These are phyloP conservation scores for Rhodotorula paludigena DNA, from an alignment of 768 basidiomycete genomes.

Conservation along the genomic window DNA sequence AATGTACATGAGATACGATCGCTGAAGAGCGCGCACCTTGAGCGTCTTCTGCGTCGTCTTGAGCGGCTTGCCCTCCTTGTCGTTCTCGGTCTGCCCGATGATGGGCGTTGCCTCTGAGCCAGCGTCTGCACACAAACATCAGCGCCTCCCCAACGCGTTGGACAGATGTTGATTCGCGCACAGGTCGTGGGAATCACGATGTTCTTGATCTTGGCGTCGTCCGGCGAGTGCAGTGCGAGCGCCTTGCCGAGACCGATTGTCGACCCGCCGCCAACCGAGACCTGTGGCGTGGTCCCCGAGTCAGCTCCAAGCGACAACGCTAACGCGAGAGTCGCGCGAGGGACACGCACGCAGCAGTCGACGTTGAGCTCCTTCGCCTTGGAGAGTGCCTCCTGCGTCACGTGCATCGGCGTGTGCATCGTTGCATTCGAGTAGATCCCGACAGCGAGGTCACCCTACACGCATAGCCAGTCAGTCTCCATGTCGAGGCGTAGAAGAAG, in stretches of 20 bases:
- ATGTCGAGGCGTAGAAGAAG: too few species aligned
- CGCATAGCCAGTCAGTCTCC: background rate
- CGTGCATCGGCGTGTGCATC: constrained; percentile 51
- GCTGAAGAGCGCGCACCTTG: constrained; percentile 27
- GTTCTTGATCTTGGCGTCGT: constrained; percentile 45
- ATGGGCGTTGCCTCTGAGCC: constrained; percentile 52
- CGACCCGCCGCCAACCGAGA: constrained; percentile 48
- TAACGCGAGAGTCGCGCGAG: background rate
- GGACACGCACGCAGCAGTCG: constrained; percentile 48
- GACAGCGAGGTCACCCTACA: constrained; percentile 40
- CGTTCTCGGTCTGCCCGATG: constrained; percentile 51
- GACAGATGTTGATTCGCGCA: background rate
- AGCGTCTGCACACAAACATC: constrained; percentile 31
- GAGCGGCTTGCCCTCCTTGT: constrained; percentile 37
- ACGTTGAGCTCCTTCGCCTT: constrained; percentile 43
- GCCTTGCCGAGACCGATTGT: constrained; percentile 51
- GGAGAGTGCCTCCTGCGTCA: constrained; percentile 49
- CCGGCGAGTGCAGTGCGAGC: constrained; percentile 49
- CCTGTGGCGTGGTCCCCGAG: background rate
- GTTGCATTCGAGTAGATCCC: constrained; percentile 50
- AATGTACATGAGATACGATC: accelerated
- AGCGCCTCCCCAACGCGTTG: background rate
- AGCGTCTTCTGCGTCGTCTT: constrained; percentile 50
- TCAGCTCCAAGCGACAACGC: background rate
- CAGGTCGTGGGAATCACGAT: constrained; percentile 51